Conservation (phyloP, 2,329 filamentous ascomycete species). For the Paraconiothyrium brasiliense region DNA sequence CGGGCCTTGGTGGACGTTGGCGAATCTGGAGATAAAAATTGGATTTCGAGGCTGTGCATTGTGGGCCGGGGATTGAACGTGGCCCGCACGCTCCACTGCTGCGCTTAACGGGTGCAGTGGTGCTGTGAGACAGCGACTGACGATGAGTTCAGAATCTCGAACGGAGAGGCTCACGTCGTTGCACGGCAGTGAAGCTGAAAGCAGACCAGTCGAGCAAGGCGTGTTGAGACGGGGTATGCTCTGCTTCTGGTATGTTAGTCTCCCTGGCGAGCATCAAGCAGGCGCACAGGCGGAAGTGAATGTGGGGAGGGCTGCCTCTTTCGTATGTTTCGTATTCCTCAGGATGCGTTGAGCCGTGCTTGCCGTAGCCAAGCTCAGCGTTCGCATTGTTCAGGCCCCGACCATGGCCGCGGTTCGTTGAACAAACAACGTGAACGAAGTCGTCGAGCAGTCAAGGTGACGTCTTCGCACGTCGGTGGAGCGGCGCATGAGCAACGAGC, state of each 20-base stretch:
- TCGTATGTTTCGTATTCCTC: background rate
- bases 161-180: background rate
- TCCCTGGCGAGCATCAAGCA: too few species aligned
- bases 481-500: background rate
- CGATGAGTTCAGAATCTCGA: background rate
- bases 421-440: background rate
- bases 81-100: background rate
- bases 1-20: conserved; percentile 4
- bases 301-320: background rate
- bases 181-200: too few species aligned
- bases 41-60: conserved; percentile 15
- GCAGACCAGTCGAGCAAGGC: too few species aligned
- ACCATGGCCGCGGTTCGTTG: background rate
- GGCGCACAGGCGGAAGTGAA: background rate
- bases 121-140: conserved; percentile 7
- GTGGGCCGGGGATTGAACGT: conserved; percentile 9
- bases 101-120: background rate
- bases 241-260: too few species aligned
- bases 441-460: background rate
- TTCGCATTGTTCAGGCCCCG: background rate
- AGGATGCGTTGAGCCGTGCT: background rate
- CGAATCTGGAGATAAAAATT: conserved; percentile 10
- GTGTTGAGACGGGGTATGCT: too few species aligned
- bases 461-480: background rate
- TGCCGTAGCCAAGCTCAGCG: background rate